Conservation (phyloP, 2,329 filamentous ascomycete genomes). For the Huntiella decipiens region DNA sequence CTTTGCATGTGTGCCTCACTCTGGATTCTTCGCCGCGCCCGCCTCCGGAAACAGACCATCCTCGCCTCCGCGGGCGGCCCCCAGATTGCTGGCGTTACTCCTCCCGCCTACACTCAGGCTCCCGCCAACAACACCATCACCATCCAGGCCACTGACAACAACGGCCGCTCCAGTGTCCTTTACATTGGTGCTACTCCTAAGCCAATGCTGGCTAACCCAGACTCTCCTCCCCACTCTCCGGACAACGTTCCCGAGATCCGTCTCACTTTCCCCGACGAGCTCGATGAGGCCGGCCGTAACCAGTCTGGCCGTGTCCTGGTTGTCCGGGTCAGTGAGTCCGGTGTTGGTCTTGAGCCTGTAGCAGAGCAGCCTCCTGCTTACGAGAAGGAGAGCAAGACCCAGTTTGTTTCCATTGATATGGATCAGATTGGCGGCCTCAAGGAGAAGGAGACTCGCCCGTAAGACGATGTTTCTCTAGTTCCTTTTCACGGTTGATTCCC, state of each 20-base stretch:
- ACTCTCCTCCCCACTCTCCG: conserved; percentile 57
- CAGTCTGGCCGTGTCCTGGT: conserved; percentile 79
- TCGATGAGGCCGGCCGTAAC: conserved; percentile 64
- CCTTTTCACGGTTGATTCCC: conserved; percentile 1
- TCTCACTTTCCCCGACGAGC: conserved; percentile 94
- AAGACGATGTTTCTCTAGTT: conserved; percentile 10
- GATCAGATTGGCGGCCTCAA: conserved; percentile 85
- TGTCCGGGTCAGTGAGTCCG: conserved; percentile 64
- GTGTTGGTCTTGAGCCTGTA: conserved; percentile 74
- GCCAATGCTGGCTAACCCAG: conserved; percentile 56
- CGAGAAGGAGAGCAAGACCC: conserved; percentile 55
- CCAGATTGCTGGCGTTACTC: conserved; percentile 36
- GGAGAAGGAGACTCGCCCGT: conserved; percentile 48
- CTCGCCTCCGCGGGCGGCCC: conserved; percentile 35
- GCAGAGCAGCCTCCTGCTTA: conserved; percentile 75
- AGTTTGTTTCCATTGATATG: conserved; percentile 88
- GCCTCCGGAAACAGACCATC: conserved; percentile 23
- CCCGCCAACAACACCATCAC: conserved; percentile 34
- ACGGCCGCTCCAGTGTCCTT: conserved; percentile 48
- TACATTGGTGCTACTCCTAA: conserved; percentile 62
- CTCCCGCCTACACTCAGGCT: conserved; percentile 27
- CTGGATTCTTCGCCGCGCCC: conserved; percentile 51
- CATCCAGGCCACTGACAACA: conserved; percentile 33
- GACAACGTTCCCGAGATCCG: conserved; percentile 84
- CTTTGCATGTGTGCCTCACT: conserved; percentile 50